Base-by-base conservation (phyloP, 306 rosid species). In the Casuarina cunninghamiana region DNA sequence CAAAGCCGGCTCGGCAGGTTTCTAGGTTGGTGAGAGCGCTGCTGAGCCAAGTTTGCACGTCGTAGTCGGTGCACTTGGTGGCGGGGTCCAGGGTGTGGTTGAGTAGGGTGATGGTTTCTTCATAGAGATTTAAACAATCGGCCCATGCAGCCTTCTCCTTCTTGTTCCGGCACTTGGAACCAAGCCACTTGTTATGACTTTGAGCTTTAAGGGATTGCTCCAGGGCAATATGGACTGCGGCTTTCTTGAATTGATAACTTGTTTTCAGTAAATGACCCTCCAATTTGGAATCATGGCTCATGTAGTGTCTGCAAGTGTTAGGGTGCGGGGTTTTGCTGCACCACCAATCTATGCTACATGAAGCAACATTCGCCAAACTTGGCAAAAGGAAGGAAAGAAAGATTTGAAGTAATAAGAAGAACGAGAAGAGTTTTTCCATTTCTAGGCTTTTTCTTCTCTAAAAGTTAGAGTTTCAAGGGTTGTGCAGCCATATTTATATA, bases 1-100 rank as follows among this genome's bases (percentile, higher is more conserved):
- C 41, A 41, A 88, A 86, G 50, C 94, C 94, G 3, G 86, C 58
- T 10, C 81, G 84, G 39, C 92, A 88, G 0, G 90, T 90, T 39
- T 86, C 94, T 5, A 88, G 81, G 87, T 84, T 82, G 12, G 89
- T 87, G 2, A 89, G 72, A 32, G 89, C 82, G 1, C 86, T 51
- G 76, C 89, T 89, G 15, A 89, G 88, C 93, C 90, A 89, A 16
- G 93, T 87, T 41, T 87, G 90, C 39, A 77, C 61, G 44, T 90
- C 91, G 15, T 77, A 72, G 10, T 53, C 77, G 21, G 85, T 81
- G 74, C 71, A 53, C 1, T 77, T 80, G 3, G 65, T 17, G 55
- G 83, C 15, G 2, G 89, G 70, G 68, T 82, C 77, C 1, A 83
- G 61, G 35, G 92, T 87, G 46, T 86, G 65, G 89, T 88, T 86